These are phyloP conservation scores for Backusella tuberculispora DNA, from an alignment of 192 early-diverging fungal species.

Conservation along the genomic window DNA sequence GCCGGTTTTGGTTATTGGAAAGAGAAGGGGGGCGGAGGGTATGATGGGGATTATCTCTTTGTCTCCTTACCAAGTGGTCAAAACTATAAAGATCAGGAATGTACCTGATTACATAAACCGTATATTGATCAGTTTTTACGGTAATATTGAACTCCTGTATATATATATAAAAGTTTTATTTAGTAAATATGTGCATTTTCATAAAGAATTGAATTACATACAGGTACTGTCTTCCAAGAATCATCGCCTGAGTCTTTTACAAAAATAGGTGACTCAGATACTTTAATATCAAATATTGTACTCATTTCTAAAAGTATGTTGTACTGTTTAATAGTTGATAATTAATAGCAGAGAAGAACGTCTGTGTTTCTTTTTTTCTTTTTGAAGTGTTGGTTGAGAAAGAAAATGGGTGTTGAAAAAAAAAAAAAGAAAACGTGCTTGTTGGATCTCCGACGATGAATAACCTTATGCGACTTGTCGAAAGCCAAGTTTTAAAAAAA, in stretches of 20 bases:
- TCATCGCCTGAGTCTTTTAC: conserved; percentile 19
- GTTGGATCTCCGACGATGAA: conserved; percentile 14
- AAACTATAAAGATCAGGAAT: conserved; percentile 57
- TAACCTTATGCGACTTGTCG: background rate
- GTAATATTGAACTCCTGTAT: conserved; percentile 50
- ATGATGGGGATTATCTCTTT: background rate
- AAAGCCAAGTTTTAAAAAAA: conserved; percentile 10
- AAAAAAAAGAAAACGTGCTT: conserved; percentile 7
- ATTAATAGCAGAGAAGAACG: conserved; percentile 12
- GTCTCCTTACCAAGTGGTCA: conserved; percentile 48
- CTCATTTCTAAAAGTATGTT: conserved; percentile 7
- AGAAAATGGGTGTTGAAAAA: background rate
- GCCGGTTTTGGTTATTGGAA: background rate
- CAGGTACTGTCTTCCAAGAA: conserved; percentile 23
- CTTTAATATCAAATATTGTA: conserved; percentile 20
- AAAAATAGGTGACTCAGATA: conserved; percentile 10
- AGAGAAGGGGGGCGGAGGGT: background rate
- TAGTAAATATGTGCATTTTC: background rate
- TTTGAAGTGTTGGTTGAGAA: conserved; percentile 2
- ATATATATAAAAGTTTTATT: conserved; percentile 1
- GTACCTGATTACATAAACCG: conserved; percentile 47
- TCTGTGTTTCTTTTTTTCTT: conserved; percentile 1
- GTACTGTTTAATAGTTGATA: background rate
- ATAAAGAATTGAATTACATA: background rate
- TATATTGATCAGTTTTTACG: conserved; percentile 32